Percentiles rank a stretch among this genome's conserved stretches.
Evolutionary conservation across 192 early-diverging fungal genomes (phyloP).

Genomic region (Linnemannia schmuckeri): DNA sequence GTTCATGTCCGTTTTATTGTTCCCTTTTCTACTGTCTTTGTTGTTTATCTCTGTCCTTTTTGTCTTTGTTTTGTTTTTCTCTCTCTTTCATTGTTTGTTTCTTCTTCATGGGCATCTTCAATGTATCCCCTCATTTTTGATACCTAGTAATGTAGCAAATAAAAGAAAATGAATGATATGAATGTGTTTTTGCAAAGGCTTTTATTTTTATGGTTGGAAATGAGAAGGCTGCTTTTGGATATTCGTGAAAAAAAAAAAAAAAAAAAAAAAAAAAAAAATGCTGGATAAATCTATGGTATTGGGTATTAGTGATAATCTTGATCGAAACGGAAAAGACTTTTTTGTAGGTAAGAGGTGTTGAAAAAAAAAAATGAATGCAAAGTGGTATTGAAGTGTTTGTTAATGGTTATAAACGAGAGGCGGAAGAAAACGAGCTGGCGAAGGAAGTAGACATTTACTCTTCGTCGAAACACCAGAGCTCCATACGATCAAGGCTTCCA

Average conservation of each 20-base stretch:
- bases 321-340: neutral
- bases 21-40: neutral
- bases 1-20: neutral
- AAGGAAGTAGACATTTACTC: constrained; percentile 10
- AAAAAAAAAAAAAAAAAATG: neutral
- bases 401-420: neutral
- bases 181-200: neutral
- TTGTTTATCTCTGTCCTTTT: neutral
- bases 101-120: neutral
- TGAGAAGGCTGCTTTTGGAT: neutral
- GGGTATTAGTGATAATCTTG: neutral
- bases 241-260: neutral
- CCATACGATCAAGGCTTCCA: constrained; percentile 46
- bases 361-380: neutral
- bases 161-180: neutral
- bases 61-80: neutral
- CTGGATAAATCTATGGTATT: neutral
- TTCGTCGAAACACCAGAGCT: constrained; percentile 55
- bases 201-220: neutral
- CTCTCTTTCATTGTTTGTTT: too few species aligned
- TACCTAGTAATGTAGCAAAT: neutral
- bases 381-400: neutral
- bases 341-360: neutral
- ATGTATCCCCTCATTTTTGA: neutral
- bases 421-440: neutral